Percentiles rank a stretch among this genome's conserved stretches.
These are phyloP conservation scores for Aleurites moluccanus DNA, from an alignment of 441 rosid genomes.

Conservation along the genomic window DNA sequence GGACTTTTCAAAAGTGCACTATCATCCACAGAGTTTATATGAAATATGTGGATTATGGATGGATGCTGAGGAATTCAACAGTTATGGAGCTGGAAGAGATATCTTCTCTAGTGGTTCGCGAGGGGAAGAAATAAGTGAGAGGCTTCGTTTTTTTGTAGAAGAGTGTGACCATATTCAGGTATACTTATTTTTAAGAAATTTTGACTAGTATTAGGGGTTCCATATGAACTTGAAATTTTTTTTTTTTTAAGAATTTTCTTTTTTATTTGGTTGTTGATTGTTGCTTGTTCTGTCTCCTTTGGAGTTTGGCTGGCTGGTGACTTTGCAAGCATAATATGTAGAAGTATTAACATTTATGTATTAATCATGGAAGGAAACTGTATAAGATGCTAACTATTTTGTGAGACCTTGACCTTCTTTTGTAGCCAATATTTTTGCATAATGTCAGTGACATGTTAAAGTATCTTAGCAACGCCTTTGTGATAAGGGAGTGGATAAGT, in stretches of 20 bases:
- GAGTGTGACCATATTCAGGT: conserved; percentile 96
- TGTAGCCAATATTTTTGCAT: background rate
- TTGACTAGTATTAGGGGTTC: background rate
- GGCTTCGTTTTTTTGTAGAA: conserved; percentile 81
- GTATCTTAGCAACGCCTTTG: background rate
- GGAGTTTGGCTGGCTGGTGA: conserved; percentile 1
- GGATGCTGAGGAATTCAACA: conserved; percentile 58
- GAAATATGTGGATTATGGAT: conserved; percentile 70
- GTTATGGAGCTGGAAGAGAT: conserved; percentile 79
- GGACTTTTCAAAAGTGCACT: conserved; percentile 85
- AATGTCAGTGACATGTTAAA: background rate
- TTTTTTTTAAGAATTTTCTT: background rate
- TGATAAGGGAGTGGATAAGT: background rate
- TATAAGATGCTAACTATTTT: background rate
- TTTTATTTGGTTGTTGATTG: background rate
- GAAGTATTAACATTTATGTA: background rate
- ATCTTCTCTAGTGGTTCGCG: conserved; percentile 53
- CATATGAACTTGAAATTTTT: background rate
- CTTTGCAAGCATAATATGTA: background rate
- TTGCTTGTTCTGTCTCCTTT: background rate
- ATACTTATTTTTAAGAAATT: background rate
- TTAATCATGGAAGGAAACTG: background rate
- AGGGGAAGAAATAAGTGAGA: conserved; percentile 77
- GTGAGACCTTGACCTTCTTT: background rate
- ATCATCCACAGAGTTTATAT: conserved; percentile 75